Evolutionary conservation across 1,284 basidiomycete genomes (phyloP), one percentile per base, ranked within the genome.

Genomic region (Bjerkandera adusta): DNA sequence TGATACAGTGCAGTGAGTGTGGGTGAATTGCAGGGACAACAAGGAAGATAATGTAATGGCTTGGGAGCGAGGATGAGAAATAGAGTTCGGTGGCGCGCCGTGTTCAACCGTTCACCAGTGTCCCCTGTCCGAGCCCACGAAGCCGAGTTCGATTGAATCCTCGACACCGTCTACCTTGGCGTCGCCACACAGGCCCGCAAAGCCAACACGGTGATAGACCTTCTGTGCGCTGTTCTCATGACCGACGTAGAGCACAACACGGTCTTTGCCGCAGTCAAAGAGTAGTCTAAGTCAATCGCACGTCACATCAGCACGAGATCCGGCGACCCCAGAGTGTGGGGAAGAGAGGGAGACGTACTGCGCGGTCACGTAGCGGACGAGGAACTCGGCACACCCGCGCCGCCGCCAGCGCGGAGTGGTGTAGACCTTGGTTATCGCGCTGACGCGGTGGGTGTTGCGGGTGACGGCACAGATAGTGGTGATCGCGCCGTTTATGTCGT

Each of bases 371-470:
- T 64, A 59, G 33, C 70, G 64, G 12, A 77, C 75, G 20, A 77
- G 64, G 45, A 66, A 61, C 52, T 75, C 72, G 6, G 75, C 75
- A 54, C 68, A 75, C 4, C 75, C 71, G 20, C 62, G 57, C n/a
- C 69, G 63, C 49, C 75, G 64, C 64, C 63, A 73, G 27, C 56
- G 52, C 4, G 69, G 68, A 11, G 66, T 65, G 12, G 75, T 76
- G 58, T 71, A 75, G 5, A 77, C 75, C 57, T 76, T 77, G 34
- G 73, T 76, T 57, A 77, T 72, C 12, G 72, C 72, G 20, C 69
- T 68, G 16, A 75, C 69, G 33, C 64, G 63, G 37, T 68, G 62
- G 7, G 70, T 71, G 49, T 64, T 67, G 16, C 75, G 72, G 15
- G 74, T 72, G 37, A 72, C 72, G 20, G 74, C 74, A 51, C 74